Evolutionary conservation across 140 eudicot species (phyloP).

Genomic region (Ambrosia hybrid): DNA sequence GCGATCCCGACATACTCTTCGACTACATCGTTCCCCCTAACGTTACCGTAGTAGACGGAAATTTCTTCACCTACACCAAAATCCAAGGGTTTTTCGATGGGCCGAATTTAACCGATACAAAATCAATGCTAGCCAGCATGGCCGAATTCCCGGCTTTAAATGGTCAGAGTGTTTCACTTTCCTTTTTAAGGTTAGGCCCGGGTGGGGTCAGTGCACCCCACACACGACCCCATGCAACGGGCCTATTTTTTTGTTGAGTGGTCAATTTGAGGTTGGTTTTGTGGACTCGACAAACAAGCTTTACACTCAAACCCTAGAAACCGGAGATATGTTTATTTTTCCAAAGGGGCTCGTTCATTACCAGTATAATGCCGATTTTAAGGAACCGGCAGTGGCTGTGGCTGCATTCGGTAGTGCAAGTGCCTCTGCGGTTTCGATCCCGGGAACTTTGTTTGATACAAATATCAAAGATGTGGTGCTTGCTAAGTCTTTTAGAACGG

Average conservation of each 20-base stretch:
- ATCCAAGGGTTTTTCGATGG: slow-evolving; percentile 24
- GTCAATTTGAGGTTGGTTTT: slow-evolving; percentile 53
- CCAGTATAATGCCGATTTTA: slow-evolving; percentile 39
- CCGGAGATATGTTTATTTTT: slow-evolving; percentile 58
- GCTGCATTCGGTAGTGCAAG: slow-evolving; percentile 62
- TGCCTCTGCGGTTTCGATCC: slow-evolving; percentile 45
- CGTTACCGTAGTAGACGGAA: slow-evolving; percentile 30
- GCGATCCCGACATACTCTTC: slow-evolving; percentile 44
- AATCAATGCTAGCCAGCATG: slow-evolving; percentile 39
- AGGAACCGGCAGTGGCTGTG: slow-evolving; percentile 38
- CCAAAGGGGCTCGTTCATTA: slow-evolving; percentile 63
- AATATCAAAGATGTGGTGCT: slow-evolving; percentile 42
- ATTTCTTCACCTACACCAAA: slow-evolving; percentile 46
- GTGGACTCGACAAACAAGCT: slow-evolving; percentile 52
- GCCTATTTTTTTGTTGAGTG: slow-evolving; percentile 41
- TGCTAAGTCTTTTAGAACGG: slow-evolving; percentile 46
- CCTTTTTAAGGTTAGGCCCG: slow-evolving; percentile 41
- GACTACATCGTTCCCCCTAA: slow-evolving; percentile 47
- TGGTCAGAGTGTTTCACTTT: slow-evolving; percentile 53
- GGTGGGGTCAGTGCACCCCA: slow-evolving; percentile 58
- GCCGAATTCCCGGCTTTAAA: slow-evolving; percentile 49
- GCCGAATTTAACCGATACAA: slow-evolving; percentile 7
- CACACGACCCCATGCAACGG: slow-evolving; percentile 53
- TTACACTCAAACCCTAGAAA: slow-evolving; percentile 46
- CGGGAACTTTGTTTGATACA: slow-evolving; percentile 35